Conservation (phyloP, 345 rosid species). For the Murraya paniculata region DNA sequence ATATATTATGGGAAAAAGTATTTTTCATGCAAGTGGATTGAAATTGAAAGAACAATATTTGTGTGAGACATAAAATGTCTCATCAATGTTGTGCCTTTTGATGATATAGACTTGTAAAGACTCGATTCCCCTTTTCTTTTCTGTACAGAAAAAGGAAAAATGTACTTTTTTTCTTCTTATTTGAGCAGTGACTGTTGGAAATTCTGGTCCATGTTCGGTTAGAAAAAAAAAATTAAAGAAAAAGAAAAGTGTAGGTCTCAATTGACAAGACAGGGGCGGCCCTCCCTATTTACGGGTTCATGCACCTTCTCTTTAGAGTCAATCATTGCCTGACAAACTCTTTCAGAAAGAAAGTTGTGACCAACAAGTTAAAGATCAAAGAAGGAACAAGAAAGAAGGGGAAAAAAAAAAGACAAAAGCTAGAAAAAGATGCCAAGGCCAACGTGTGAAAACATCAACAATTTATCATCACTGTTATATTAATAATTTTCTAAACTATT, state of each 20-base stretch:
- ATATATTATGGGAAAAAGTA: too few relatives aligned
- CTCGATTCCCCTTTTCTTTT: too few relatives aligned
- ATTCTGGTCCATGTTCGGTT: too few relatives aligned
- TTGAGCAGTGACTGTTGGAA: too few relatives aligned
- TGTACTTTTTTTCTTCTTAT: too few relatives aligned
- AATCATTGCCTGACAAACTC: conserved; percentile 9
- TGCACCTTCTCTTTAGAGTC: neutral
- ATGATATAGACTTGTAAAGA: too few relatives aligned
- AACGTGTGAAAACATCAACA: neutral
- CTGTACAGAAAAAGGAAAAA: too few relatives aligned
- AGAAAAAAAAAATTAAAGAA: neutral
- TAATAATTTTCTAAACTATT: neutral
- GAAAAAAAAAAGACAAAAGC: neutral
- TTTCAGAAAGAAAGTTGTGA: neutral
- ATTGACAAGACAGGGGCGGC: conserved; percentile 11
- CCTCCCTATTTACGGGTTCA: conserved; percentile 11
- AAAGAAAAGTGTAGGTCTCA: neutral
- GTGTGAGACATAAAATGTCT: neutral
- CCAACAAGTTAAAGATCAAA: neutral
- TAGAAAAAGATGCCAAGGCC: neutral
- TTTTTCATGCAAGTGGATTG: too few relatives aligned
- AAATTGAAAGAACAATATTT: neutral
- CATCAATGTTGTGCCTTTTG: neutral
- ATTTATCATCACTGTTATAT: neutral
- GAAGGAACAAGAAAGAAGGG: neutral